Percentiles rank a stretch among this genome's conserved stretches.
Evolutionary conservation across 2,329 filamentous ascomycete species (phyloP).

Genomic region (Xylariaceae sp.): DNA sequence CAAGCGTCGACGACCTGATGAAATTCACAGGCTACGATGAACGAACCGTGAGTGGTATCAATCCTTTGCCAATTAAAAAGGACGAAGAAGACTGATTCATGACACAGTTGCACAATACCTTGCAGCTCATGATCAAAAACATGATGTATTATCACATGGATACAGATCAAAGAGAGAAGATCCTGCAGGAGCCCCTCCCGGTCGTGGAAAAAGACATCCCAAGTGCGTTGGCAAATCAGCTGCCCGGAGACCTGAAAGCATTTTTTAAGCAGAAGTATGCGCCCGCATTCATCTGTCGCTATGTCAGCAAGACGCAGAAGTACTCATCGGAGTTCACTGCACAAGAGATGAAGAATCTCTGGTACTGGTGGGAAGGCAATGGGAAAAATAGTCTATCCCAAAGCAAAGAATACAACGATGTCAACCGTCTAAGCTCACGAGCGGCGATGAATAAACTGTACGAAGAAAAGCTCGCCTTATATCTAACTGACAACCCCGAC

Average conservation of each 20-base stretch:
- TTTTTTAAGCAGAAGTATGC: background rate
- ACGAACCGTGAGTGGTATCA: background rate
- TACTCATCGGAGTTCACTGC: background rate
- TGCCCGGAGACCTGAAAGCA: background rate
- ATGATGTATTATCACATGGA: constrained; percentile 11
- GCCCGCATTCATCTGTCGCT: constrained; percentile 2
- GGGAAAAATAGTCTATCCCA: background rate
- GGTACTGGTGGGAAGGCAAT: constrained; percentile 10
- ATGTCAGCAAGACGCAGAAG: background rate
- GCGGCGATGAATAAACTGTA: background rate
- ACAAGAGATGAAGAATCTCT: background rate
- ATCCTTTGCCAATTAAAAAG: background rate
- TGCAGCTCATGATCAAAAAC: background rate
- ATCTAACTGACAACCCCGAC: background rate
- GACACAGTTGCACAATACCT: background rate
- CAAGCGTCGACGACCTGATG: background rate
- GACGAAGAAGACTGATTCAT: background rate
- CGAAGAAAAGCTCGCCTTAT: background rate
- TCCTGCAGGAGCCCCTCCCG: background rate
- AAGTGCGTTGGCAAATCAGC: background rate
- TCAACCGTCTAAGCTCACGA: background rate
- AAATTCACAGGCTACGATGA: background rate
- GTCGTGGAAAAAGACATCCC: background rate
- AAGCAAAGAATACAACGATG: background rate
- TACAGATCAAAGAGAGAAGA: background rate